These are phyloP conservation scores for Leccinum imitatum DNA, from an alignment of 768 basidiomycete species.

Conservation along the genomic window DNA sequence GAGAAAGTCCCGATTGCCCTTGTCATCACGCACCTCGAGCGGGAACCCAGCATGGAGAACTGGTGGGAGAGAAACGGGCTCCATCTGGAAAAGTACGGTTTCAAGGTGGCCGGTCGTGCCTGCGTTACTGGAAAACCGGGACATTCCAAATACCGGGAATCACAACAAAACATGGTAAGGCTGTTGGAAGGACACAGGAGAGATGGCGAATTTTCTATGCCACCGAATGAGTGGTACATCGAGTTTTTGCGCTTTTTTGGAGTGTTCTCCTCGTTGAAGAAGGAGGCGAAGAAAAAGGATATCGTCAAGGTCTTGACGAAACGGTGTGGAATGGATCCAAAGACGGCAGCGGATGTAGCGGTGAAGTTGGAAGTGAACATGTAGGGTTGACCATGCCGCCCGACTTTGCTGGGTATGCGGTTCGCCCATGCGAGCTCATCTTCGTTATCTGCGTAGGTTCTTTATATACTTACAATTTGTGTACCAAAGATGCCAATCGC, in stretches of 20 bases:
- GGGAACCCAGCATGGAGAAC: slow-evolving; percentile 32
- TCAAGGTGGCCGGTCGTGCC: slow-evolving; percentile 31
- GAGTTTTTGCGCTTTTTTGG: slow-evolving; percentile 28
- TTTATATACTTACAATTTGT: too few relatives aligned
- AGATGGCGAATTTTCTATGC: slow-evolving; percentile 25
- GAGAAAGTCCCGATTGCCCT: slow-evolving; percentile 30
- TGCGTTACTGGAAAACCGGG: slow-evolving; percentile 31
- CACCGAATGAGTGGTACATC: slow-evolving; percentile 23
- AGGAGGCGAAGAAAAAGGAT: slow-evolving; percentile 23
- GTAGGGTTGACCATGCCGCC: not conserved
- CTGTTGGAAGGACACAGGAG: slow-evolving; percentile 18
- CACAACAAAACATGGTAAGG: slow-evolving; percentile 14
- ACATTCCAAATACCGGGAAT: slow-evolving; percentile 29
- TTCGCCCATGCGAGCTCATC: too few relatives aligned
- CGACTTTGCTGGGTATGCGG: too few relatives aligned
- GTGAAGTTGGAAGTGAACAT: slow-evolving; percentile 10
- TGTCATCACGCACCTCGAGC: slow-evolving; percentile 43
- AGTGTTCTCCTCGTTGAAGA: slow-evolving; percentile 23
- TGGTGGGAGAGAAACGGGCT: slow-evolving; percentile 35
- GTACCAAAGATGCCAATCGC: too few relatives aligned
- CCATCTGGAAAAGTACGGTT: slow-evolving; percentile 23
- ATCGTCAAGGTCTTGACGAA: slow-evolving; percentile 28
- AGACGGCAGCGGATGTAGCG: slow-evolving; percentile 23
- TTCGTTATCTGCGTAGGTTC: too few relatives aligned
- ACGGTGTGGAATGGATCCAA: slow-evolving; percentile 27